phyloP scores from a whole-genome alignment of 2,329 filamentous ascomycete species.

The Thielaviopsis cerberus region DNA sequence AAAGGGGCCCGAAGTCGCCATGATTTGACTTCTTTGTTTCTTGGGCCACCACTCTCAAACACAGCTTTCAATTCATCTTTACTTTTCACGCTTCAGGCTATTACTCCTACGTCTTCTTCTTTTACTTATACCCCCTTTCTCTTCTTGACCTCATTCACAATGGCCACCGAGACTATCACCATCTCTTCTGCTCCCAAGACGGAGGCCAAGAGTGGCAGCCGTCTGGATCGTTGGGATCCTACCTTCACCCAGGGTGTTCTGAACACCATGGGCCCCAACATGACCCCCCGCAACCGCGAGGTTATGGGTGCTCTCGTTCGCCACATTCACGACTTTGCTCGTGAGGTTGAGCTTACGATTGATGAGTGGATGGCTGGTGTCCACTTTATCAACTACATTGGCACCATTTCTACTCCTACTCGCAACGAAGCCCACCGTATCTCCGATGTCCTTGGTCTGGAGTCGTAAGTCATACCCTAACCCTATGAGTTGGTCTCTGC shows the following conservation, averaged over 20 bases:
- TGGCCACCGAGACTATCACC: slow-evolving; percentile 3
- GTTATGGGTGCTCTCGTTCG: slow-evolving; percentile 46
- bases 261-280: slow-evolving; percentile 53
- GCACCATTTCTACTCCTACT: slow-evolving; percentile 47
- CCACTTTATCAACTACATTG: slow-evolving; percentile 55
- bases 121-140: neutral
- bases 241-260: slow-evolving; percentile 59
- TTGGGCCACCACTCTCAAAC: neutral
- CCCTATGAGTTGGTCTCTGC: too few species aligned
- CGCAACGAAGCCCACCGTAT: slow-evolving; percentile 59
- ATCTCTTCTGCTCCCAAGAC: neutral
- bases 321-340: slow-evolving; percentile 62
- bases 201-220: neutral
- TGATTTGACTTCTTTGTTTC: neutral
- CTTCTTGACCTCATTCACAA: neutral
- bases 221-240: slow-evolving; percentile 31
- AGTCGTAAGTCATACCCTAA: slow-evolving; percentile 32
- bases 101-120: neutral
- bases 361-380: slow-evolving; percentile 65
- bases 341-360: slow-evolving; percentile 57
- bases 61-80: neutral
- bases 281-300: slow-evolving; percentile 42
- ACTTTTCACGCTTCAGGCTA: neutral
- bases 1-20: neutral
- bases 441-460: slow-evolving; percentile 55